phyloP scores from a whole-genome alignment of 768 basidiomycete genomes.

The Xerocomellus chrysenteron region DNA sequence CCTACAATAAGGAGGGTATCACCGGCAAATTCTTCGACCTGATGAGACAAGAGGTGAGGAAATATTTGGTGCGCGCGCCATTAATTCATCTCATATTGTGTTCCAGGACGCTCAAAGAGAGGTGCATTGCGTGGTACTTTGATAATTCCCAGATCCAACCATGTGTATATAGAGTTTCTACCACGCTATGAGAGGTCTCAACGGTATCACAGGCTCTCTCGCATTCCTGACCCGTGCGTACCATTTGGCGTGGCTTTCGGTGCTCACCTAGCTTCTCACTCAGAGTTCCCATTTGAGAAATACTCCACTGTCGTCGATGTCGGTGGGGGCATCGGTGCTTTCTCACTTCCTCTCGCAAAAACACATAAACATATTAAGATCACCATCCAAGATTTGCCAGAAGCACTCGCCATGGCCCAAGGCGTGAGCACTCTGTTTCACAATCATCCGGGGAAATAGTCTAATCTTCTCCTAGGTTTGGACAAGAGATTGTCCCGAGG shows the following conservation, averaged over 20 bases:
- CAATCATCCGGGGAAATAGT: too few species aligned
- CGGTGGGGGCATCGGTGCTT: slow-evolving; percentile 35
- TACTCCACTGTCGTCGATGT: slow-evolving; percentile 33
- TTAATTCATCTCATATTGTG: neutral
- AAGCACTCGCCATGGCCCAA: slow-evolving; percentile 23
- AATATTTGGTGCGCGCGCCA: neutral
- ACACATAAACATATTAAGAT: slow-evolving; percentile 28
- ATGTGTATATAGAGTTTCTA: slow-evolving; percentile 16
- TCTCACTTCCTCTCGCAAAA: slow-evolving; percentile 27
- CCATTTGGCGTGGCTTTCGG: neutral
- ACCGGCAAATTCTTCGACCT: slow-evolving; percentile 23
- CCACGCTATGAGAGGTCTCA: slow-evolving; percentile 22
- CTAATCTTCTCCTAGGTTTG: slow-evolving; percentile 21
- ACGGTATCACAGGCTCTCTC: slow-evolving; percentile 22
- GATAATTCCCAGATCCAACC: neutral
- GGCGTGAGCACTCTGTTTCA: neutral
- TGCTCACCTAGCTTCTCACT: neutral
- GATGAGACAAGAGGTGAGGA: slow-evolving; percentile 18
- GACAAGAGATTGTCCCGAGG: slow-evolving; percentile 24
- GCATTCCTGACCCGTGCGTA: slow-evolving; percentile 22
- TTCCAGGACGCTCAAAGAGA: slow-evolving; percentile 16
- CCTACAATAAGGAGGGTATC: neutral
- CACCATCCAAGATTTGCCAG: slow-evolving; percentile 33
- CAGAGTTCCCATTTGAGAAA: slow-evolving; percentile 32
- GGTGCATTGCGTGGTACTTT: slow-evolving; percentile 1